phyloP scores from a whole-genome alignment of 106 monocot species.

The Allium cepa region DNA sequence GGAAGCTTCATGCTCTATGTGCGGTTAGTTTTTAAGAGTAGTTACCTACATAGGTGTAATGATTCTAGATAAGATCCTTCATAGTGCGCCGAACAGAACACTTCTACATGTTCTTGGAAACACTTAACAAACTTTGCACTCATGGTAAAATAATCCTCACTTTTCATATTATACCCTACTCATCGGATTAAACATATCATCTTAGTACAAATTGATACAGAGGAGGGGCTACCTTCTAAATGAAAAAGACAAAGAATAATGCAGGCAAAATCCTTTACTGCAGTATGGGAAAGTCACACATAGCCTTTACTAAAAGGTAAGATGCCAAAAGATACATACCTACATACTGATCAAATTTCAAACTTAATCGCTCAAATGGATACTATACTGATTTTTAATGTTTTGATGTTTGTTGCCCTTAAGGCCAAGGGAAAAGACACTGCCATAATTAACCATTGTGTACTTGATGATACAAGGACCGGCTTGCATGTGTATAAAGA shows the following conservation, averaged over 20 bases:
- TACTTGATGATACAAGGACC: conserved; percentile 7
- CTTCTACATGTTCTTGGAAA: neutral
- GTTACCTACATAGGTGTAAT: neutral
- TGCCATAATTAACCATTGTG: neutral
- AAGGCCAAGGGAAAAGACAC: neutral
- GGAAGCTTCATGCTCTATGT: neutral
- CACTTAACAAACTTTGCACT: neutral
- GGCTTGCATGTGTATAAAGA: conserved; percentile 11
- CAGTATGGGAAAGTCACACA: neutral
- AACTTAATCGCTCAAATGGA: neutral
- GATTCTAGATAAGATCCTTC: neutral
- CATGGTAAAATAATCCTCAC: neutral
- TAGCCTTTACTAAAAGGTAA: conserved; percentile 6
- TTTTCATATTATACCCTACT: neutral
- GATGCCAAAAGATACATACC: conserved; percentile 2
- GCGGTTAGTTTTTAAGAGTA: neutral
- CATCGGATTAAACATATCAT: neutral
- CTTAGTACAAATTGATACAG: neutral
- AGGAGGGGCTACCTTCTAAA: conserved; percentile 4
- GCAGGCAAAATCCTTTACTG: conserved; percentile 1
- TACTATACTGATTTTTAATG: conserved; percentile 1
- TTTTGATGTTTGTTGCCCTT: neutral
- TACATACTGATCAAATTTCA: neutral
- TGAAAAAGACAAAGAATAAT: conserved; percentile 4
- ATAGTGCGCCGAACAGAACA: conserved; percentile 4